Evolutionary conservation across 1,139 yeast genomes (phyloP).

Genomic region (Yamadazyma trypodendri): DNA sequence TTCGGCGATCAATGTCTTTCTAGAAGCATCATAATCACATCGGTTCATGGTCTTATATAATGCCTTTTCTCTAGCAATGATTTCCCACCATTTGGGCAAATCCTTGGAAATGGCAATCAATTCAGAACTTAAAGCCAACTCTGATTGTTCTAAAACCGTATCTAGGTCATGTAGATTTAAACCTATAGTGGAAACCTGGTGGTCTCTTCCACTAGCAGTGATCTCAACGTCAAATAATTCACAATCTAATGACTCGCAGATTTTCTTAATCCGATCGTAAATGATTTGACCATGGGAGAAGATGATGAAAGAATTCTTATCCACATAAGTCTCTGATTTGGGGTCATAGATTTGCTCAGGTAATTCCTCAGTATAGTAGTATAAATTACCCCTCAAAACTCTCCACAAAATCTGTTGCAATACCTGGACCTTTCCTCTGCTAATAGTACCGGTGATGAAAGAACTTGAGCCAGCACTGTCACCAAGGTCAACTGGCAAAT

Average conservation of each 20-base stretch:
- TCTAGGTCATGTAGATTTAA: slow-evolving; percentile 55
- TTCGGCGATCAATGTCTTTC: slow-evolving; percentile 68
- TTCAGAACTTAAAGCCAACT: slow-evolving; percentile 65
- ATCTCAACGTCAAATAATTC: slow-evolving; percentile 39
- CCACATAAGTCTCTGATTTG: slow-evolving; percentile 29
- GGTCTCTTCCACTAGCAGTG: slow-evolving; percentile 28
- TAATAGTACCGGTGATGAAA: slow-evolving; percentile 82
- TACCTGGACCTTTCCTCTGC: slow-evolving; percentile 64
- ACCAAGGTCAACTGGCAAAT: slow-evolving; percentile 16
- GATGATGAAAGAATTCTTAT: slow-evolving; percentile 44
- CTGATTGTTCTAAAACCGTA: slow-evolving; percentile 53
- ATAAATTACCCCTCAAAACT: slow-evolving; percentile 84
- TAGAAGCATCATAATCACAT: slow-evolving; percentile 64
- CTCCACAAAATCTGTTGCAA: slow-evolving; percentile 93
- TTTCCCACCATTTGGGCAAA: slow-evolving; percentile 67
- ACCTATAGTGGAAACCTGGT: slow-evolving; percentile 58
- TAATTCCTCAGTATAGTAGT: slow-evolving; percentile 68
- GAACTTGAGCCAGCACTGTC: slow-evolving; percentile 19
- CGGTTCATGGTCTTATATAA: slow-evolving; percentile 65
- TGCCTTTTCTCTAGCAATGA: slow-evolving; percentile 69
- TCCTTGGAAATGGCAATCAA: slow-evolving; percentile 72
- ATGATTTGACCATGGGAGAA: slow-evolving; percentile 46
- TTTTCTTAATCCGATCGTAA: slow-evolving; percentile 39
- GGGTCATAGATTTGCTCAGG: slow-evolving; percentile 45
- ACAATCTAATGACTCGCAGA: slow-evolving; percentile 49